Conservation (phyloP, 495 filamentous ascomycete species). For the Sordaria brevicollis region DNA sequence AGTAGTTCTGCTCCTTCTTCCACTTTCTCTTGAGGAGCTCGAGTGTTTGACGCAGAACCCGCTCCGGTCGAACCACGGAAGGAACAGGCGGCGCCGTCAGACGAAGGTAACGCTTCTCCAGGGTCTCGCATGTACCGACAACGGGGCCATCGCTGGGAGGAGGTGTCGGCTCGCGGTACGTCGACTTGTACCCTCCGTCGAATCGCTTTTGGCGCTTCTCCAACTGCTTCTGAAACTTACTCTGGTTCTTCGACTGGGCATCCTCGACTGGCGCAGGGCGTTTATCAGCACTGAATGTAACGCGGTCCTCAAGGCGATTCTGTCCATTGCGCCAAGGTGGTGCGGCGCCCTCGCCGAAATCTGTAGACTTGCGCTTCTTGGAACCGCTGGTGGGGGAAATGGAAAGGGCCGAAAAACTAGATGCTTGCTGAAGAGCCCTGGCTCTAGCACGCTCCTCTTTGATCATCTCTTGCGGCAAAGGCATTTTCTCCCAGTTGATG, state of each 20-base stretch:
- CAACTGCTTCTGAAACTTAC: conserved; percentile 82
- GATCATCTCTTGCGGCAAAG: conserved; percentile 82
- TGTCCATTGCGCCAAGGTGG: conserved; percentile 72
- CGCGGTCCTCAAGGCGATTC: conserved; percentile 62
- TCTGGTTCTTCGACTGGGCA: conserved; percentile 38
- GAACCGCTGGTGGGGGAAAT: conserved; percentile 11
- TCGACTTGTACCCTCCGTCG: conserved; percentile 54
- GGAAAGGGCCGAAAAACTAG: conserved; percentile 1
- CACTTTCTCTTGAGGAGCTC: conserved; percentile 89
- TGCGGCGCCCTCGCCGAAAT: conserved; percentile 35
- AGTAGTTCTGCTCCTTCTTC: conserved; percentile 87
- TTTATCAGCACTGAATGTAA: conserved; percentile 54
- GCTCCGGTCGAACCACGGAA: conserved; percentile 75
- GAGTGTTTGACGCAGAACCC: conserved; percentile 69
- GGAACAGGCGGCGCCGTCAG: conserved; percentile 83
- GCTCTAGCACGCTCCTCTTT: conserved; percentile 53
- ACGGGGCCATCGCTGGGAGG: conserved; percentile 64
- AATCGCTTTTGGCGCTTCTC: conserved; percentile 86
- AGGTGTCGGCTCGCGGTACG: conserved; percentile 50
- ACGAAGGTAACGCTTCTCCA: conserved; percentile 92
- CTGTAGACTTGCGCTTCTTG: conserved; percentile 80
- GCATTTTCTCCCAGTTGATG: conserved; percentile 73
- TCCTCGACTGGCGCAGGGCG: conserved; percentile 36
- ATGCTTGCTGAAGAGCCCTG: conserved; percentile 1
- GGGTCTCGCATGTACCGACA: conserved; percentile 68